Evolutionary conservation across 768 basidiomycete species (phyloP).

Genomic region (Cystobasidium tubakii): DNA sequence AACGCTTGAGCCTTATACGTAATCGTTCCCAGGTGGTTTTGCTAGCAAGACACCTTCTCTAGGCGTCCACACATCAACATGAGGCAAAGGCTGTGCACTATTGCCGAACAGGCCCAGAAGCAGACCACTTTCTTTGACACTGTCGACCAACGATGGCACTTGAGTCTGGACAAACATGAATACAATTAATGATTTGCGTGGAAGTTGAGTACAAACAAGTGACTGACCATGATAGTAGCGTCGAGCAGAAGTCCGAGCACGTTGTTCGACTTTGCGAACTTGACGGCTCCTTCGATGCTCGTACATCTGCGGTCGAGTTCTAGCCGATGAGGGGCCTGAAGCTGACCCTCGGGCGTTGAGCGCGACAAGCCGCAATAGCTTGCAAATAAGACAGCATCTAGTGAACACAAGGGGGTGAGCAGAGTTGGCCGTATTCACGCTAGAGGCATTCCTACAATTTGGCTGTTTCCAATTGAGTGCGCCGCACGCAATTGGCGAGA

Average conservation of each 20-base stretch:
- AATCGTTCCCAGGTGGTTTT: not conserved
- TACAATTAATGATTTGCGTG: not conserved
- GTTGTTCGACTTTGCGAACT: slow-evolving; percentile 88
- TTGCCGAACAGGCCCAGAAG: slow-evolving; percentile 27
- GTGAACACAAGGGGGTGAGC: not conserved
- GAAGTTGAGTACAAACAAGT: slow-evolving; percentile 28
- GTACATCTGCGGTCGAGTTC: slow-evolving; percentile 54
- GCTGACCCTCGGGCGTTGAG: slow-evolving; percentile 41
- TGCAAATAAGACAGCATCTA: slow-evolving; percentile 92
- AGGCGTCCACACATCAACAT: slow-evolving; percentile 1
- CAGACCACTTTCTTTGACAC: slow-evolving; percentile 33
- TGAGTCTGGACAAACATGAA: slow-evolving; percentile 4
- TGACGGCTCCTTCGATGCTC: slow-evolving; percentile 82
- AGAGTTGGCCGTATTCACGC: not conserved
- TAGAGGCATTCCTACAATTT: slow-evolving; percentile 61
- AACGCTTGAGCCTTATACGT: too few relatives aligned
- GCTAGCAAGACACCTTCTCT: slow-evolving; percentile 17
- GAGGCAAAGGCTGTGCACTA: not conserved
- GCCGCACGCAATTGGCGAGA: slow-evolving; percentile 79
- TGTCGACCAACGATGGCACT: slow-evolving; percentile 35
- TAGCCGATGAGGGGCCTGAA: slow-evolving; percentile 47
- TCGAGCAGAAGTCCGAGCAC: slow-evolving; percentile 85
- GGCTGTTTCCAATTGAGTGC: slow-evolving; percentile 98
- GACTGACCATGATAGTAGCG: slow-evolving; percentile 71
- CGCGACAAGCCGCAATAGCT: slow-evolving; percentile 70